Evolutionary conservation across 108 stramenopile species (phyloP), one percentile per base, ranked within the genome.

Genomic region (Tribonema minus): DNA sequence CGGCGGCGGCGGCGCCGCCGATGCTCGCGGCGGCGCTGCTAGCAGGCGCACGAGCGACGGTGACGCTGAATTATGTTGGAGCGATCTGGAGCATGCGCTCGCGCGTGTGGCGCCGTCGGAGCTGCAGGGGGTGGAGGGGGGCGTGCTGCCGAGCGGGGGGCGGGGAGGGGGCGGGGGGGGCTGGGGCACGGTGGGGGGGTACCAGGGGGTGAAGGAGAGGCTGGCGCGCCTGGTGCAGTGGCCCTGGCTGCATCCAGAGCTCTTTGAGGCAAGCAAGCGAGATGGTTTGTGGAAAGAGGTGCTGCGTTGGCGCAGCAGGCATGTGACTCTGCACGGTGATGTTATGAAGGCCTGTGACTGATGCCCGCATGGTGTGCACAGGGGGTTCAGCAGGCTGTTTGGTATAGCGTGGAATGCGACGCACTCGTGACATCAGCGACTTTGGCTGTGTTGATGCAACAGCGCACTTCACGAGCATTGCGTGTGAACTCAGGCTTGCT

Each of bases 221-320:
- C 72, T 82, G 3, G 54, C 59, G 72, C 71, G 67, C 32, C 65
- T 82, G 37, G 72, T 82, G 35, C 71, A 82, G 72, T 82, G 81
- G 81, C 81, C 81, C 36, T 73, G 71, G 71, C 72, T 59, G 1
- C 71, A 82, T 31, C 72, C 81, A 26, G 72, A 73, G 37, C 63
- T 66, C 25, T 82, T 82, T 64, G 71, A 71, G 20, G 32, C 25
- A 20, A n/a, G n/a, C n/a, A n/a, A n/a, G n/a, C n/a, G n/a, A n/a
- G n/a, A n/a, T n/a, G n/a, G n/a, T n/a, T n/a, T n/a, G n/a, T n/a
- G n/a, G n/a, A n/a, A n/a, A n/a, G n/a, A n/a, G n/a, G n/a, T n/a
- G n/a, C n/a, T n/a, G n/a, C n/a, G n/a, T n/a, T n/a, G n/a, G n/a
- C n/a, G n/a, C n/a, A n/a, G n/a, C n/a, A n/a, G n/a, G n/a, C n/a